Conservation (phyloP, 2,329 filamentous ascomycete species). For the Ophiostoma montium region DNA sequence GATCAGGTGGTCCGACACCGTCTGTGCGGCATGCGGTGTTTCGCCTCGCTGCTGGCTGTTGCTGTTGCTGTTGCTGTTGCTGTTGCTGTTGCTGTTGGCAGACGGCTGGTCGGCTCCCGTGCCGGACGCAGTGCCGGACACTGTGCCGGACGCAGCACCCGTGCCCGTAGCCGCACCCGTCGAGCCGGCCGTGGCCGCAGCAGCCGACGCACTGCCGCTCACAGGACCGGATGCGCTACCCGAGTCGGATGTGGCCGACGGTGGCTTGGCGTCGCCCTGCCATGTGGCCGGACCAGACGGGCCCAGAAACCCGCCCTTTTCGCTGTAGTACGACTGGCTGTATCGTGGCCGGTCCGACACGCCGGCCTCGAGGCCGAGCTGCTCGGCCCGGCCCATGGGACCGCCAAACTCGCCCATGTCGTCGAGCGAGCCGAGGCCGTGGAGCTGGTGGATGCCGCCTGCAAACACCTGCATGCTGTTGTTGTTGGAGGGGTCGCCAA, state of each 20-base stretch:
- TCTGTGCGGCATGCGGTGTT: not conserved
- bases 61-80: constrained; percentile 13
- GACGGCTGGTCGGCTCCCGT: not conserved
- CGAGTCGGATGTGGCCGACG: not conserved
- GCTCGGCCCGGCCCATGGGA: constrained; percentile 14
- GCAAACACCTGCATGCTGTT: not conserved
- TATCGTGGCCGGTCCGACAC: constrained; percentile 31
- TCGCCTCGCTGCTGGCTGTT: constrained; percentile 3
- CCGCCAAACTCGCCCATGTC: not conserved
- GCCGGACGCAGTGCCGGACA: not conserved
- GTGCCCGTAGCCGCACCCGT: not conserved
- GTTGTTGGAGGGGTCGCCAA: not conserved
- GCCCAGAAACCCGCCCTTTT: constrained; percentile 54
- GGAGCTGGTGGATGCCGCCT: not conserved
- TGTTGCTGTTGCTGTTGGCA: constrained; percentile 10
- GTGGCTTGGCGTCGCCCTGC: not conserved
- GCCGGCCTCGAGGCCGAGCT: constrained; percentile 26
- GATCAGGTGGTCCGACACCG: constrained; percentile 24
- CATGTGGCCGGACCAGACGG: constrained; percentile 21
- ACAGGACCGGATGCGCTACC: not conserved
- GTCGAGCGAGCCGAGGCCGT: not conserved
- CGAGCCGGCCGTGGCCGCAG: not conserved
- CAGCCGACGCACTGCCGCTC: not conserved
- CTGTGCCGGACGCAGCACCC: not conserved
- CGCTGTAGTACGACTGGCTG: constrained; percentile 53